Percentiles rank a stretch among this genome's conserved stretches.
Conservation (phyloP, 164 flowering plant species). For the Brasenia schreberi region DNA sequence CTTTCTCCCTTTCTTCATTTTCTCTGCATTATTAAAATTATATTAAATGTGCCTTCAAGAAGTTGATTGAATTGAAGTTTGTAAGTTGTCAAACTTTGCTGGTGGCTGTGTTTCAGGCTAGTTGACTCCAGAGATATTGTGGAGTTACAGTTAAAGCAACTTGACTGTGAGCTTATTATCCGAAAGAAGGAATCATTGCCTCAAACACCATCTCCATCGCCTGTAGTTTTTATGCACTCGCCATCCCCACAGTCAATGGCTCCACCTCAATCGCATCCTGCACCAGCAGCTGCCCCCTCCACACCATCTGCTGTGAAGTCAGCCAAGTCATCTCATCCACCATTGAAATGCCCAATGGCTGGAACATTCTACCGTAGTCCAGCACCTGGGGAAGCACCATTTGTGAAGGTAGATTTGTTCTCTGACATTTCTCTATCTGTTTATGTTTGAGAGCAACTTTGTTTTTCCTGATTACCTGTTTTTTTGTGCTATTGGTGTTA, state of each 20-base stretch:
- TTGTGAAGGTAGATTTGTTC: conserved; percentile 41
- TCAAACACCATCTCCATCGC: conserved; percentile 23
- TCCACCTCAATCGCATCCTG: conserved; percentile 20
- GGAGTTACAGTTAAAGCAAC: conserved; percentile 59
- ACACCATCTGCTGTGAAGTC: conserved; percentile 10
- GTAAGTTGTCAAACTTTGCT: neutral
- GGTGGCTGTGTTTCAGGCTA: conserved; percentile 22
- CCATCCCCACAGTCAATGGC: conserved; percentile 13
- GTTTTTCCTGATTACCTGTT: neutral
- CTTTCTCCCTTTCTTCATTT: too few relatives aligned
- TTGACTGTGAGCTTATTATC: conserved; percentile 45
- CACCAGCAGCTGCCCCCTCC: conserved; percentile 20
- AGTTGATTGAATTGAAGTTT: too few relatives aligned
- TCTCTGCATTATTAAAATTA: too few relatives aligned
- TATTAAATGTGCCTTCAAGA: too few relatives aligned
- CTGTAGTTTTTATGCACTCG: conserved; percentile 18
- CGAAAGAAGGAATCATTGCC: conserved; percentile 58
- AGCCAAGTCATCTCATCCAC: conserved; percentile 37
- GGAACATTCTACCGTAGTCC: conserved; percentile 58
- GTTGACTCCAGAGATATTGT: conserved; percentile 64
- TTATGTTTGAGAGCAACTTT: neutral
- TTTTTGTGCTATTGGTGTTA: conserved; percentile 8
- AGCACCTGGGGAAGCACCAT: conserved; percentile 68
- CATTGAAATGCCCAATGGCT: conserved; percentile 69
- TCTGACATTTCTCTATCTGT: neutral